Percentiles rank a stretch among this genome's conserved stretches.
phyloP scores from a whole-genome alignment of 495 filamentous ascomycete genomes.

The Podospora bellae-mahoneyi region DNA sequence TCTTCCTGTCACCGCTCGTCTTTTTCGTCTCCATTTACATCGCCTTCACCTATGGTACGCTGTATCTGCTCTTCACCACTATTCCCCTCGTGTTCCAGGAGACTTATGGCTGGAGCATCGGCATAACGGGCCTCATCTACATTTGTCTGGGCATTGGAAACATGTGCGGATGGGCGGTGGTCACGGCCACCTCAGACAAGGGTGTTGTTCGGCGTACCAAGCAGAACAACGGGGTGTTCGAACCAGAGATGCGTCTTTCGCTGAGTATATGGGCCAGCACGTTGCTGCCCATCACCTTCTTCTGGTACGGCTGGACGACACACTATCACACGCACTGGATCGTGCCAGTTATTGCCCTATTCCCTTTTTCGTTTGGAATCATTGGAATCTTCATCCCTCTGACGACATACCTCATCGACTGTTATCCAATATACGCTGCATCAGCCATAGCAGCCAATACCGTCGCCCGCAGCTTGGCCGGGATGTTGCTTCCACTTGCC shows the following conservation, averaged over 20 bases:
- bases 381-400: constrained; percentile 52
- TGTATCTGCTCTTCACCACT: constrained; percentile 75
- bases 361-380: constrained; percentile 50
- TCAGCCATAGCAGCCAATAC: constrained; percentile 55
- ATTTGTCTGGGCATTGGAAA: constrained; percentile 46
- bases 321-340: constrained; percentile 40
- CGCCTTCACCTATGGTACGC: constrained; percentile 68
- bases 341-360: constrained; percentile 51
- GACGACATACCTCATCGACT: constrained; percentile 59
- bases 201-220: constrained; percentile 40
- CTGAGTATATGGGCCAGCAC: constrained; percentile 37
- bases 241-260: constrained; percentile 56
- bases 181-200: constrained; percentile 40
- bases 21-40: constrained; percentile 69
- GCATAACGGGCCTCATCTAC: constrained; percentile 43
- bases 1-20: constrained; percentile 61
- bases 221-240: constrained; percentile 51
- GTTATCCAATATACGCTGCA: constrained; percentile 58
- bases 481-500: constrained; percentile 55
- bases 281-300: constrained; percentile 44
- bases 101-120: constrained; percentile 46
- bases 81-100: constrained; percentile 59
- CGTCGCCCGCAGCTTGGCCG: constrained; percentile 51
- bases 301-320: constrained; percentile 48
- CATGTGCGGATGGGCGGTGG: constrained; percentile 33